Conservation (phyloP, 768 basidiomycete genomes). For the Xerocomus potaroensis region DNA sequence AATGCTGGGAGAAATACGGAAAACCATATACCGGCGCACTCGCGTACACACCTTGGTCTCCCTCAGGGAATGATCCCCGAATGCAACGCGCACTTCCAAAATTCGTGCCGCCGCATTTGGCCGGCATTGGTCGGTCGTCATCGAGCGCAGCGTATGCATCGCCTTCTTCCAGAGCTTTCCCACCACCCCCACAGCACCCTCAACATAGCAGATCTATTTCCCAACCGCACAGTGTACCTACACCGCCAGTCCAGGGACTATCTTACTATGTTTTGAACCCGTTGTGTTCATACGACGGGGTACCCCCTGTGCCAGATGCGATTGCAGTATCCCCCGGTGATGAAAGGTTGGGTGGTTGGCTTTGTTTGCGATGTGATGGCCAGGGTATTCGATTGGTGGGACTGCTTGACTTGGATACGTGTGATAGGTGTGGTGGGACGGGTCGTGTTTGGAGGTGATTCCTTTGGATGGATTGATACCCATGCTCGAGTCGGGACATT, state of each 20-base stretch:
- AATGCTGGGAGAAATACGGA: conserved; percentile 71
- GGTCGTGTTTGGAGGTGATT: conserved; percentile 47
- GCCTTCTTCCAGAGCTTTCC: not conserved
- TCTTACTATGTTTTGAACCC: conserved; percentile 29
- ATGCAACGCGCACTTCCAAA: conserved; percentile 30
- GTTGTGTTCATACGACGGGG: conserved; percentile 6
- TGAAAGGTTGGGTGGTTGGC: conserved; percentile 59
- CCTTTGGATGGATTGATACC: not conserved
- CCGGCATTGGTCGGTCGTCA: not conserved
- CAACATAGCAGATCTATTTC: conserved; percentile 19
- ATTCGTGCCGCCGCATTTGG: conserved; percentile 20
- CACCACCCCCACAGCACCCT: conserved; percentile 6
- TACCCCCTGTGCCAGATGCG: conserved; percentile 37
- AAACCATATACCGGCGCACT: conserved; percentile 60
- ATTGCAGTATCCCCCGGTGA: conserved; percentile 59
- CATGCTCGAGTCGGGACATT: not conserved
- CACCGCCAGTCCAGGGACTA: not conserved
- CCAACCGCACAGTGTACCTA: conserved; percentile 3
- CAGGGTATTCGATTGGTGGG: conserved; percentile 48
- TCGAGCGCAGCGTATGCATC: not conserved
- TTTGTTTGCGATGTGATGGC: conserved; percentile 67
- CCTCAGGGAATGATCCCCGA: conserved; percentile 17
- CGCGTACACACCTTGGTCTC: conserved; percentile 44
- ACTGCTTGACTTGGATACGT: conserved; percentile 50
- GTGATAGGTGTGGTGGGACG: conserved; percentile 57